Conservation (phyloP, 306 rosid species). For the Spatholobus suberectus region DNA sequence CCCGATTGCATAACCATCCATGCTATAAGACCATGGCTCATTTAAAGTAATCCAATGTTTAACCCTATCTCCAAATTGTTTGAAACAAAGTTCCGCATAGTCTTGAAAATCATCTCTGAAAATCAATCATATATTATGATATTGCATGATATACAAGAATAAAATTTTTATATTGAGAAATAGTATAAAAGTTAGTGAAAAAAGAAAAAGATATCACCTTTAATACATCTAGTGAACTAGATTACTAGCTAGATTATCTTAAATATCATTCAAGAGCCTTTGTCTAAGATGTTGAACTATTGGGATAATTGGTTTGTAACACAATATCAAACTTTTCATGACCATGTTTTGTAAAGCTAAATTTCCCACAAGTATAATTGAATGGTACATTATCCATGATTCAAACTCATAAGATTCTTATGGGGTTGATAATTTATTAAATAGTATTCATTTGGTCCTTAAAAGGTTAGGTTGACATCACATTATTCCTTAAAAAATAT, state of each 20-base stretch:
- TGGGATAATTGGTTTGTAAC: background rate
- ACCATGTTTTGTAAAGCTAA: no score
- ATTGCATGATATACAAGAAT: background rate
- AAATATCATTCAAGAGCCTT: background rate
- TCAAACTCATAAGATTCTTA: no score
- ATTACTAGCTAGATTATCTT: background rate
- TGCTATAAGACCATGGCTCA: conserved; percentile 52
- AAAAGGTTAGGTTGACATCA: no score
- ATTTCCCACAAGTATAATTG: no score
- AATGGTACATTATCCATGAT: background rate
- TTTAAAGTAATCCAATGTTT: conserved; percentile 73
- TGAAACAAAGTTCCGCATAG: conserved; percentile 62
- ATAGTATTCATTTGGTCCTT: background rate
- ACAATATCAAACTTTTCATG: no score
- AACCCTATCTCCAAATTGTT: conserved; percentile 68
- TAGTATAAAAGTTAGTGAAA: background rate
- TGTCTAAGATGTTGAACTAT: background rate
- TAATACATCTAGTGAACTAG: background rate
- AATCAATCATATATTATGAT: background rate
- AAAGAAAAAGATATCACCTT: background rate
- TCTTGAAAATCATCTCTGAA: conserved; percentile 56
- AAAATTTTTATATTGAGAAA: background rate
- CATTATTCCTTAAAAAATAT: no score
- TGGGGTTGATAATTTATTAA: background rate
- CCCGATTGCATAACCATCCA: conserved; percentile 42